These are phyloP conservation scores for Aspergillus hiratsukae DNA, from an alignment of 2,329 filamentous ascomycete genomes.

Conservation along the genomic window DNA sequence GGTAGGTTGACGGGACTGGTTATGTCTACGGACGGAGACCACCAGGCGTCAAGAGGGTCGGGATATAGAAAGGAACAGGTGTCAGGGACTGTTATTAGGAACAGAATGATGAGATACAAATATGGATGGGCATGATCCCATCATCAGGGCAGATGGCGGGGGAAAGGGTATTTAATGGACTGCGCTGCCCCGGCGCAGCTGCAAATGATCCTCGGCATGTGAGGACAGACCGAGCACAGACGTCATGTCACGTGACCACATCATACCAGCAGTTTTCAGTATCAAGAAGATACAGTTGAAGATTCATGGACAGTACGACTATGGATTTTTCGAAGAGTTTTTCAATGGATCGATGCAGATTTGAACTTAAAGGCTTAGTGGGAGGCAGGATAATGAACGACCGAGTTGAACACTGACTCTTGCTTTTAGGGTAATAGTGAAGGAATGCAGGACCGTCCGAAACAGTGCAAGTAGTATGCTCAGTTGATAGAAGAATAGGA, in stretches of 20 bases:
- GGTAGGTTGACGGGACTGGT: conserved; percentile 15
- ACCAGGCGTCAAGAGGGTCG: conserved; percentile 8
- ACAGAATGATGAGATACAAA: not conserved
- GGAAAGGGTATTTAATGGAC: conserved; percentile 24
- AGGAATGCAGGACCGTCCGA: too few relatives aligned
- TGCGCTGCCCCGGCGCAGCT: conserved; percentile 19
- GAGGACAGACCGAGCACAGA: conserved; percentile 25
- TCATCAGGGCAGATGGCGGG: conserved; percentile 10
- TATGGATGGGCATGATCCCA: not conserved
- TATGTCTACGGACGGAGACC: conserved; percentile 7
- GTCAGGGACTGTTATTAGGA: conserved; percentile 1
- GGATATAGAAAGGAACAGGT: conserved; percentile 7
- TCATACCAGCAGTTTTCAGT: not conserved
- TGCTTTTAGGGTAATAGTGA: not conserved
- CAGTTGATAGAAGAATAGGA: not conserved
- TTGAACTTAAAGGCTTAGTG: not conserved
- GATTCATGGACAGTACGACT: too few relatives aligned
- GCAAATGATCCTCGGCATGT: conserved; percentile 39
- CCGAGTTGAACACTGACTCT: too few relatives aligned
- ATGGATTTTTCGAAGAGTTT: too few relatives aligned
- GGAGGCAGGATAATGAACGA: not conserved
- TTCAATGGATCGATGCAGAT: too few relatives aligned
- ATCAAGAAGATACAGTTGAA: too few relatives aligned
- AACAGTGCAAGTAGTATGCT: not conserved
- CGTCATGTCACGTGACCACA: conserved; percentile 32